These are phyloP conservation scores for Lantana camara DNA, from an alignment of 257 asterid genomes.

Conservation along the genomic window DNA sequence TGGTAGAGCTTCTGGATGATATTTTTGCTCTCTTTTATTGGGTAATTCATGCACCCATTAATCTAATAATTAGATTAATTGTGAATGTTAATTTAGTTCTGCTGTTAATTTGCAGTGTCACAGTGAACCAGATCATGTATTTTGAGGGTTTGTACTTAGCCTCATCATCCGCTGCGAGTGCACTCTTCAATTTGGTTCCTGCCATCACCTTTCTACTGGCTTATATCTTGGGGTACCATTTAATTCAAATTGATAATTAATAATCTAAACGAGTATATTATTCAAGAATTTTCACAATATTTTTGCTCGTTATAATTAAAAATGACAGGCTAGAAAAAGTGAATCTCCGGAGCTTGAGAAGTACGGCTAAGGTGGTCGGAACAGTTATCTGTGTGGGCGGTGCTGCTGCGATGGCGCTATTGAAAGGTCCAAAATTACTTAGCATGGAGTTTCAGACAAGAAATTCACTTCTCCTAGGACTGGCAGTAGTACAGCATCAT, in stretches of 20 bases:
- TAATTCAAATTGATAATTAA: background rate
- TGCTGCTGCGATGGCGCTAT: conserved; percentile 61
- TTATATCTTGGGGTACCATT: conserved; percentile 39
- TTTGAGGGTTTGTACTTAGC: conserved; percentile 41
- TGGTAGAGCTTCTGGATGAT: conserved; percentile 41
- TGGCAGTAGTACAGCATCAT: conserved; percentile 22
- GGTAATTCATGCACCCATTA: conserved; percentile 23
- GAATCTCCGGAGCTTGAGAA: conserved; percentile 47
- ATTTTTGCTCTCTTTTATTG: conserved; percentile 34
- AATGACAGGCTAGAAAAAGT: conserved; percentile 58
- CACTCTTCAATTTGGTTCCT: conserved; percentile 46
- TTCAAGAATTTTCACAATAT: background rate
- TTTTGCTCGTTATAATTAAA: too few relatives aligned
- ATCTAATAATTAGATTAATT: background rate
- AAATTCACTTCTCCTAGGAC: conserved; percentile 36
- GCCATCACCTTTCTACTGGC: conserved; percentile 51
- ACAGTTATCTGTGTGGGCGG: conserved; percentile 63
- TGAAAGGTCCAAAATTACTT: conserved; percentile 74
- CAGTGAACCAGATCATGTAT: conserved; percentile 41
- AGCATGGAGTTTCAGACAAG: conserved; percentile 39
- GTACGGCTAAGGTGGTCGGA: conserved; percentile 45
- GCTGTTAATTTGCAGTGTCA: conserved; percentile 48
- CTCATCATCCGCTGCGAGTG: conserved; percentile 48
- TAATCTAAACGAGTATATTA: too few relatives aligned
- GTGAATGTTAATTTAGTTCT: background rate